These are phyloP conservation scores for Umbelopsis sp. DNA, from an alignment of 192 early-diverging fungal species.

Conservation along the genomic window DNA sequence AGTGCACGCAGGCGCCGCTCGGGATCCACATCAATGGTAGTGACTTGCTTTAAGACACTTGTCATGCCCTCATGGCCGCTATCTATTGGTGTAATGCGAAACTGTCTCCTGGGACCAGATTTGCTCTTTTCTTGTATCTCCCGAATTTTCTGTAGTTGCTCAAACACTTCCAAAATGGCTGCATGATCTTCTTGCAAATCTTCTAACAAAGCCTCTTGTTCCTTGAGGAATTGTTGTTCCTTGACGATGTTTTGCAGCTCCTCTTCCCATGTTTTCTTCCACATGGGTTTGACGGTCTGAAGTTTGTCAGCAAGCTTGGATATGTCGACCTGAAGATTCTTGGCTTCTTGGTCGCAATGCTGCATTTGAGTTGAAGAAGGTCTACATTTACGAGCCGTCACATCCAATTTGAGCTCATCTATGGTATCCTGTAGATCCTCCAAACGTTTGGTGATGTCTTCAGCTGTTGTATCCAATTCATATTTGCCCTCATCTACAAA, in stretches of 20 bases:
- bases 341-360: conserved; percentile 52
- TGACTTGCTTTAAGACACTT: conserved; percentile 68
- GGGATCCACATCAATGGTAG: conserved; percentile 64
- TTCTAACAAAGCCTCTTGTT: conserved; percentile 67
- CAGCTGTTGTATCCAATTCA: conserved; percentile 49
- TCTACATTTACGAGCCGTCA: conserved; percentile 64
- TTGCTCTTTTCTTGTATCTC: conserved; percentile 51
- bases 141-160: conserved; percentile 58
- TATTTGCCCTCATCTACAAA: conserved; percentile 58
- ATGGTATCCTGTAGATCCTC: conserved; percentile 69
- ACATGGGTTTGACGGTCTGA: conserved; percentile 59
- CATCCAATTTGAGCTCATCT: conserved; percentile 73
- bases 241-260: conserved; percentile 76
- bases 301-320: conserved; percentile 54
- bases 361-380: conserved; percentile 55
- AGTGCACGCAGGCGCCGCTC: conserved; percentile 64
- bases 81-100: conserved; percentile 49
- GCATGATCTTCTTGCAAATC: conserved; percentile 64
- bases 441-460: conserved; percentile 51
- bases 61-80: conserved; percentile 62
- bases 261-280: conserved; percentile 82
- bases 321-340: conserved; percentile 46
- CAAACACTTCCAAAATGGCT: conserved; percentile 55
- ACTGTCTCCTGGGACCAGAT: conserved; percentile 30
- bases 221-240: conserved; percentile 77